These are phyloP conservation scores for Linnemannia hyalina DNA, from an alignment of 192 early-diverging fungal genomes.

Conservation along the genomic window DNA sequence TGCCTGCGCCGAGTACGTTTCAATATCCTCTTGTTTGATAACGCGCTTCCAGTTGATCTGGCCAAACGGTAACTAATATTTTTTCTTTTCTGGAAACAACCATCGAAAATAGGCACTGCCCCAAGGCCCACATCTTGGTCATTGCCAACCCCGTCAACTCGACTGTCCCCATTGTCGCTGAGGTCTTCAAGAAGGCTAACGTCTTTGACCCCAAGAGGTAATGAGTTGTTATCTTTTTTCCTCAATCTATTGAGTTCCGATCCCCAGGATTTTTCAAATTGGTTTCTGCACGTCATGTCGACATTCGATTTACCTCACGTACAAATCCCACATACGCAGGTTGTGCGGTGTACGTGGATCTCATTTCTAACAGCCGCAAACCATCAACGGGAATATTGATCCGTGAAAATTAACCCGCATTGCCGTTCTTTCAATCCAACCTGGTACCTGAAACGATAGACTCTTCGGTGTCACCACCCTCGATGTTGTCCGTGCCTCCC, in stretches of 20 bases:
- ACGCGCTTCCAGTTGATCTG: background rate
- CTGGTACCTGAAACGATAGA: conserved; percentile 34
- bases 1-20: conserved; percentile 79
- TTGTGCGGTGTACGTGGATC: background rate
- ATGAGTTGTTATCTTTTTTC: background rate
- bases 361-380: background rate
- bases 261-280: conserved; percentile 3
- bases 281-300: background rate
- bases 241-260: background rate
- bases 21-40: background rate
- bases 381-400: background rate
- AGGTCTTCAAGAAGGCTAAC: conserved; percentile 91
- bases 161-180: conserved; percentile 95
- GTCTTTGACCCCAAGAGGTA: conserved; percentile 87
- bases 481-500: conserved; percentile 94
- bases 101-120: conserved; percentile 67
- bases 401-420: background rate
- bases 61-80: background rate
- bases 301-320: background rate
- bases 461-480: conserved; percentile 96
- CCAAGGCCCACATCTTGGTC: conserved; percentile 88
- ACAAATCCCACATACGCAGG: background rate
- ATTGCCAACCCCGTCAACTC: conserved; percentile 99
- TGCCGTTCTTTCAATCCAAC: background rate
- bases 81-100: background rate